A percentile compares a stretch with the other conserved stretches of the same genome.
These are phyloP conservation scores for Chalciporus sphaerocephalus DNA, from an alignment of 768 basidiomycete genomes.

Conservation along the genomic window DNA sequence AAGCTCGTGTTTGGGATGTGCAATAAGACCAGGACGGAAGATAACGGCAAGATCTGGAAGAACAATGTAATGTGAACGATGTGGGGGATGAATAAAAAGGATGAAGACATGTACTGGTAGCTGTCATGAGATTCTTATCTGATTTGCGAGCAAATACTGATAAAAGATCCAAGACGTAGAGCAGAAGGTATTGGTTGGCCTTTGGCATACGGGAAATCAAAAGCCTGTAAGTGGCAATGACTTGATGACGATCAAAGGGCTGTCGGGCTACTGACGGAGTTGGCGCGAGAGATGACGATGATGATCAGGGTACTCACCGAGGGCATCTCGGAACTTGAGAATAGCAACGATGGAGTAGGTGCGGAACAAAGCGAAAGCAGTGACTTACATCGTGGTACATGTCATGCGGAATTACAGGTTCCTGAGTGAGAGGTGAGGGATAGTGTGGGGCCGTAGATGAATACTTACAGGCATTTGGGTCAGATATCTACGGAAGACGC, in stretches of 20 bases:
- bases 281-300: constrained; percentile 10
- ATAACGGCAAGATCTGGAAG: constrained; percentile 87
- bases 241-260: constrained; percentile 64
- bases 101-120: constrained; percentile 62
- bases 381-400: constrained; percentile 79
- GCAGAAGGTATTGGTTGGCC: constrained; percentile 90
- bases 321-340: constrained; percentile 69
- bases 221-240: constrained; percentile 75
- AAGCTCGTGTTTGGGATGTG: constrained; percentile 84
- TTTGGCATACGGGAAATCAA: constrained; percentile 83
- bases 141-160: constrained; percentile 91
- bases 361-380: constrained; percentile 11
- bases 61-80: neutral
- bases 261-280: constrained; percentile 48
- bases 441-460: neutral
- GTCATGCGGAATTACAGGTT: constrained; percentile 89
- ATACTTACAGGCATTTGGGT: constrained; percentile 90
- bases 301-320: constrained; percentile 45
- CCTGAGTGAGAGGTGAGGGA: constrained; percentile 43
- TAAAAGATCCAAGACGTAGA: constrained; percentile 93
- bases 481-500: constrained; percentile 91
- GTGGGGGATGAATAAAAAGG: constrained; percentile 1
- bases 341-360: constrained; percentile 8
- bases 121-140: constrained; percentile 93
- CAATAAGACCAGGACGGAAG: constrained; percentile 92